Base-by-base conservation (phyloP, 2,329 filamentous ascomycete genomes). In the Teratosphaeria epicoccoides region DNA sequence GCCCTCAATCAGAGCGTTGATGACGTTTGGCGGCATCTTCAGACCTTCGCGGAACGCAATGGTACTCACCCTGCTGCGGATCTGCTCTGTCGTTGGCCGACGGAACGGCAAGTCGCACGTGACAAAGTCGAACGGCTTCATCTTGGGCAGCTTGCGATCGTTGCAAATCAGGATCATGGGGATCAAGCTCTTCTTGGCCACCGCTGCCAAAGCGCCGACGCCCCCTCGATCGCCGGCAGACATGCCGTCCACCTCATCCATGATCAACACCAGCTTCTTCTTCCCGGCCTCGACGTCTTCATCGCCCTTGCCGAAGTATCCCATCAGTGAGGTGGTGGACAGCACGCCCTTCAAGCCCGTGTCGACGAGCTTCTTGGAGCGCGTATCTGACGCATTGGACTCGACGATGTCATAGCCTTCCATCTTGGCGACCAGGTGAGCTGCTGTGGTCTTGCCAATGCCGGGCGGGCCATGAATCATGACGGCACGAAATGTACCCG, bases 161-260 rank as follows among this genome's bases (percentile, higher is more conserved):
- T 98, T 98, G 78, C 93, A 98, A 61, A 98, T 97, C 50, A 98
- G 78, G 60, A 98, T 97, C 66, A 98, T 84, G 0, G 93, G 93
- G 23, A 98, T 83, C 60, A 93, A 83, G 0, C 90, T 93, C 76
- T 95, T 96, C 73, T 87, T 95, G 76, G 91, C 96, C 50, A 95
- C 85, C 53, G 93, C 88, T 52, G 93, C 91, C 52, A 98, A 76
- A 25, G 93, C 93, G 48, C 90, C 93, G 46, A 98, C 93, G 68
- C 93, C 93, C 59, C 93, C 93, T 55, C 93, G 84, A 66, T 98
- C 93, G 65, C 93, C 93, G 29, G 88, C 90, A 55, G 91, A 97
- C 93, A 98, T 97, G 49, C 93, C 93, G 63, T 98, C 93, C 4
- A 98, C 93, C 70, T 98, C 93, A 61, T 98, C 93, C 93, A 98